phyloP scores from a whole-genome alignment of 2,329 filamentous ascomycete genomes.

The Fusarium musae region DNA sequence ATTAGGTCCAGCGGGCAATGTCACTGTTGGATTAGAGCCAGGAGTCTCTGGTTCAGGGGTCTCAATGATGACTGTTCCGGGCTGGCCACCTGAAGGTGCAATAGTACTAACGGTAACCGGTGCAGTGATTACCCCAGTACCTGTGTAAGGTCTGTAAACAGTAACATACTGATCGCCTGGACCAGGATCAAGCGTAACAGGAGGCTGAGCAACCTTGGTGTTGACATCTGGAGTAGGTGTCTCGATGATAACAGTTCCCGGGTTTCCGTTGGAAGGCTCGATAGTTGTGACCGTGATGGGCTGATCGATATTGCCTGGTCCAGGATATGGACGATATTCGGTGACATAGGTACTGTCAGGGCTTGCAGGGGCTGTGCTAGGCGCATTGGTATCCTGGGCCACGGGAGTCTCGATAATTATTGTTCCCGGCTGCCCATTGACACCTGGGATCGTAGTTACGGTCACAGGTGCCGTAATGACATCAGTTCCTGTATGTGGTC shows the following conservation, averaged over 20 bases:
- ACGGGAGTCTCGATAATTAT: constrained; percentile 22
- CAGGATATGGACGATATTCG: constrained; percentile 22
- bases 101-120: constrained; percentile 23
- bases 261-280: constrained; percentile 10
- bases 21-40: constrained; percentile 19
- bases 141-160: constrained; percentile 23
- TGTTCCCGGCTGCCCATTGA: constrained; percentile 22
- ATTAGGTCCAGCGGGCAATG: constrained; percentile 15
- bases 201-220: constrained; percentile 16
- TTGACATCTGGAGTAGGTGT: constrained; percentile 15
- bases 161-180: constrained; percentile 17
- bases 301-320: constrained; percentile 14
- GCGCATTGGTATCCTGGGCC: neutral
- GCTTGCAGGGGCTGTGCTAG: neutral
- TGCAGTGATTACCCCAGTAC: constrained; percentile 11
- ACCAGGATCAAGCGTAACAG: constrained; percentile 18
- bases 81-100: constrained; percentile 4
- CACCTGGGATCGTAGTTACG: constrained; percentile 15
- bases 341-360: constrained; percentile 14
- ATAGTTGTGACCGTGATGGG: constrained; percentile 29
- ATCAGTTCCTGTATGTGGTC: constrained; percentile 16
- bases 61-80: constrained; percentile 29
- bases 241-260: constrained; percentile 27
- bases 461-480: constrained; percentile 25
- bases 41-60: constrained; percentile 9